Evolutionary conservation across 73 alveolate species (phyloP), one percentile per base, ranked within the genome.

Genomic region (Paraurostyla sp.): DNA sequence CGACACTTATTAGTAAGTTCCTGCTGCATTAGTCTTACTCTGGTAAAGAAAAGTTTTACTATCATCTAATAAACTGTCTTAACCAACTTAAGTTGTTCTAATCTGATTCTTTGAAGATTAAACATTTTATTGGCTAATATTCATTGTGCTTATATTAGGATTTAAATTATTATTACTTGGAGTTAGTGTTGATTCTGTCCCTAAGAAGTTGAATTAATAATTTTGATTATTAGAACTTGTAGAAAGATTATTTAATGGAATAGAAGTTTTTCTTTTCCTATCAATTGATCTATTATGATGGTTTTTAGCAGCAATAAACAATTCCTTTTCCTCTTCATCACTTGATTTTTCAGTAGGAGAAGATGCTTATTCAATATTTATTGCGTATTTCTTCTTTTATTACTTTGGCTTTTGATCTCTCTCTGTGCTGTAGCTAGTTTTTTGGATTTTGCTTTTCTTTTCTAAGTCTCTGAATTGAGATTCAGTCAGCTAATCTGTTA

Each of bases 141-240:
- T 60, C 13, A 60, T 4, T 40, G n/a, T n/a, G n/a, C n/a, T n/a
- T n/a, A n/a, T n/a, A n/a, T n/a, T n/a, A n/a, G n/a, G n/a, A n/a
- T n/a, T n/a, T n/a, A n/a, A n/a, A n/a, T n/a, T n/a, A n/a, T 30
- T 38, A 65, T 65, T 65, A 65, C 82, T 65, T 38, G 82, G 82
- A 7, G 82, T 65, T 1, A 65, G 6, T 16, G 82, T 65, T 22
- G 82, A 65, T 6, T 65, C 82, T 18, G 82, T 65, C 13, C 82
- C 82, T 20, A 65, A 40, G 82, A 65, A 65, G 4, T 38, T 9
- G 23, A 54, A 54, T 18, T 54, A 18, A 27, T 65, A 65, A 65
- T 38, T 23, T 38, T 33, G 2, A 0, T 7, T 33, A 22, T 65
- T 25, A 11, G 35, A 32, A 35, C n/a, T 65, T 6, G 40, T 40